These are phyloP conservation scores for Oryza coarctata DNA, from an alignment of 176 grass and related monocot genomes.

Conservation along the genomic window DNA sequence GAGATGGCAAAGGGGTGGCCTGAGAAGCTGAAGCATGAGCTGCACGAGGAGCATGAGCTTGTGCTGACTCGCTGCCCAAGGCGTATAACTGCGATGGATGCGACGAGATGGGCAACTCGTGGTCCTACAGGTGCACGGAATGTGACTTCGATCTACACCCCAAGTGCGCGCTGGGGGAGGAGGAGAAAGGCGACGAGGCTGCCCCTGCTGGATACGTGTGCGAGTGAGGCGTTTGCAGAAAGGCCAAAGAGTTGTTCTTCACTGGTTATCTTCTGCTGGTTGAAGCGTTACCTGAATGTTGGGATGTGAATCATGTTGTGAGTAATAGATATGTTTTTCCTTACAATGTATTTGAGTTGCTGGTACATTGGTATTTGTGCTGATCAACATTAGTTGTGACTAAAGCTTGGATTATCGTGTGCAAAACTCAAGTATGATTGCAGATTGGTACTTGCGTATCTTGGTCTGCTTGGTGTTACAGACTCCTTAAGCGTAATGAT, in stretches of 20 bases:
- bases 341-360: slow-evolving; percentile 14
- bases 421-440: background rate
- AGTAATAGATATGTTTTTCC: slow-evolving; percentile 33
- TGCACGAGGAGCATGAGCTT: slow-evolving; percentile 78
- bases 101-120: slow-evolving; percentile 23
- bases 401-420: background rate
- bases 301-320: background rate
- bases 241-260: slow-evolving; percentile 23
- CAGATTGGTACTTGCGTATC: background rate
- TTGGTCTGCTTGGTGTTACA: background rate
- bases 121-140: slow-evolving; percentile 54
- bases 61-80: slow-evolving; percentile 27
- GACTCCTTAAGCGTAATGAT: background rate
- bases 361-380: background rate
- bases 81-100: slow-evolving; percentile 47
- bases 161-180: slow-evolving; percentile 50
- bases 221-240: slow-evolving; percentile 56
- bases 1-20: slow-evolving; percentile 65
- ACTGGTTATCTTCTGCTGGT: background rate
- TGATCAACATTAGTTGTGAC: background rate
- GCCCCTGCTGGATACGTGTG: slow-evolving; percentile 46
- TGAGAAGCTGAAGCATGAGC: slow-evolving; percentile 65
- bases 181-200: slow-evolving; percentile 14
- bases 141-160: slow-evolving; percentile 71
- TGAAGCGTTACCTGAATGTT: slow-evolving; percentile 6